phyloP scores from a whole-genome alignment of 257 asterid genomes.

The Cynanchum wilfordii region DNA sequence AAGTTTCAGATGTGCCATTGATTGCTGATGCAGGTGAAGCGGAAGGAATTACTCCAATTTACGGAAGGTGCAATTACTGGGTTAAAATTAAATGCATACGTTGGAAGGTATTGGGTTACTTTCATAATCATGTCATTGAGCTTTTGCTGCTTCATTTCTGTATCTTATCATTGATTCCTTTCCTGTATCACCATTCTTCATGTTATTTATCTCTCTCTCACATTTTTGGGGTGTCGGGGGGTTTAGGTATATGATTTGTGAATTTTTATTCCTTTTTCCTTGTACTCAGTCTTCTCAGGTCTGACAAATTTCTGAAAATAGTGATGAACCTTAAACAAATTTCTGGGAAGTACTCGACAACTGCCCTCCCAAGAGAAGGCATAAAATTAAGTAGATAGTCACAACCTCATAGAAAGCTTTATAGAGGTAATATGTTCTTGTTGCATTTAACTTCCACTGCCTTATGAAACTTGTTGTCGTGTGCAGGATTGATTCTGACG shows the following conservation, averaged over 20 bases:
- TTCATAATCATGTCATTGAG: slow-evolving; percentile 5
- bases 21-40: slow-evolving; percentile 58
- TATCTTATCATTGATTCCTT: neutral
- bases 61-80: slow-evolving; percentile 97
- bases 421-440: neutral
- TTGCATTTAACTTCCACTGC: neutral
- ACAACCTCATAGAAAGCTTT: neutral
- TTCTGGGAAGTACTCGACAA: neutral
- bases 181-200: neutral
- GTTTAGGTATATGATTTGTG: neutral
- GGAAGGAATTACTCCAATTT: slow-evolving; percentile 94
- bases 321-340: neutral
- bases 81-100: slow-evolving; percentile 75
- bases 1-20: slow-evolving; percentile 9
- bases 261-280: neutral
- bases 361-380: neutral
- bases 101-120: slow-evolving; percentile 48
- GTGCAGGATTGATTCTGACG: slow-evolving; percentile 79
- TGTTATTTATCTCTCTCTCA: neutral
- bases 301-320: neutral
- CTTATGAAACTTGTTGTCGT: slow-evolving; percentile 14
- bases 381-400: neutral
- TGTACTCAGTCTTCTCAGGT: neutral
- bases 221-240: too few species aligned
- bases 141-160: neutral